Evolutionary conservation across 805 yeast species (phyloP), one percentile per base, ranked within the genome.

Genomic region (Candida glaebosa): DNA sequence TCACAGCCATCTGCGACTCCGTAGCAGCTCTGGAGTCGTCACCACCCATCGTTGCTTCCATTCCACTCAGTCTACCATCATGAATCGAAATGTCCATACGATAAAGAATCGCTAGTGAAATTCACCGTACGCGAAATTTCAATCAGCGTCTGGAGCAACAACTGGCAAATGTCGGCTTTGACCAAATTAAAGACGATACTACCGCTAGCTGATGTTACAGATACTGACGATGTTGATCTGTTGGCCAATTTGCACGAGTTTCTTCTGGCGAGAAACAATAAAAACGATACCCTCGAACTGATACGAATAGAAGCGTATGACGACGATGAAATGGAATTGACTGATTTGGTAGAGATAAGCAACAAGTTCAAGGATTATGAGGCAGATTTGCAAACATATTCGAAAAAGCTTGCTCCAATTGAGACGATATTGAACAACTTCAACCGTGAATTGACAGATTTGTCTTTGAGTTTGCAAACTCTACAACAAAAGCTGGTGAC

Each of bases 341-440:
- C 31, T 6, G 47, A 46, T 16, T 20, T 49, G 12, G 20, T 35
- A 3, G 39, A 33, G 9, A 37, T 50, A 3, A 41, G 18, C 7
- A 40, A 41, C 6, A 51, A 54, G 5, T 58, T 64, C 37, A 50
- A 52, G 6, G 44, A 49, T 6, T 60, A 60, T 44, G 53, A 60
- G 40, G 36, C 49, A 4, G 51, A 57, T 7, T 48, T 71, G 4
- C 46, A 55, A 26, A 40, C 46, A 10, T 63, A 71, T n/a, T 50
- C 67, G 30, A 45, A 55, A 1, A 65, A 63, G 39, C 47, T 80
- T 30, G 59, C 54, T 28, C 84, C 87, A 3, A 62, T 86, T 24
- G 76, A 75, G 43, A 57, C 61, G 1, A 78, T 80, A 44, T 63
- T 87, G 37, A 54, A 56, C 8, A 61, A 65, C 24, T 87, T 89